Base-by-base conservation (phyloP, 192 early-diverging fungal species). In the Cetraspora pellucida region DNA sequence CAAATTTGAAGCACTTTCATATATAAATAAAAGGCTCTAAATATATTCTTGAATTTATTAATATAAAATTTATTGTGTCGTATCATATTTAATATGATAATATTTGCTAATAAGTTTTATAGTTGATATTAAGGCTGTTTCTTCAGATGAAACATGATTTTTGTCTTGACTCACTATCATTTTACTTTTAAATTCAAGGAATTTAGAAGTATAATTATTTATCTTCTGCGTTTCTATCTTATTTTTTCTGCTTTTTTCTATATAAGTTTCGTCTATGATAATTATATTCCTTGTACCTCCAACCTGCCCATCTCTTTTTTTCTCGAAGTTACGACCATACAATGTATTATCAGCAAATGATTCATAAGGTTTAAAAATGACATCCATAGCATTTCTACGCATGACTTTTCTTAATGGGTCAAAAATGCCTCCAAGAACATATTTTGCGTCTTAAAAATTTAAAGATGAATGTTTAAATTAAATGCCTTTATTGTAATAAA, bases 281-380 rank as follows among this genome's bases (percentile, higher is more conserved):
- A 72, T 31, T 72, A 72, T 72, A 72, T 72, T 72, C 50, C 57
- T 52, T 52, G 57, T 52, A 6, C 70, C 70, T 58, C 70, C 70
- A 19, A 72, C 31, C 23, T 55, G 70, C 13, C 70, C 52, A 43
- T 72, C 70, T n/a, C 70, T 28, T 72, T 72, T 72, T 28, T 72
- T 72, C 50, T 25, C 8, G 11, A 72, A 27, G 50, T 72, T 43
- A 17, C 70, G 70, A 2, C 70, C 70, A 72, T 72, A 72, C 70
- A 72, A 72, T 30, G 70, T 72, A 23, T 72, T 72, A 31, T 72
- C 70, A 27, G 57, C 52, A 6, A 72, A 72, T 37, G 9, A 14
- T 72, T 72, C 70, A 54, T 57, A 57, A 72, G 70, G 70, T 9
- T 50, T 30, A 23, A 72, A 72, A 72, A 72, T 43, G 27, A 52